Conservation (phyloP, 164 flowering plant species). For the Houttuynia cordata region DNA sequence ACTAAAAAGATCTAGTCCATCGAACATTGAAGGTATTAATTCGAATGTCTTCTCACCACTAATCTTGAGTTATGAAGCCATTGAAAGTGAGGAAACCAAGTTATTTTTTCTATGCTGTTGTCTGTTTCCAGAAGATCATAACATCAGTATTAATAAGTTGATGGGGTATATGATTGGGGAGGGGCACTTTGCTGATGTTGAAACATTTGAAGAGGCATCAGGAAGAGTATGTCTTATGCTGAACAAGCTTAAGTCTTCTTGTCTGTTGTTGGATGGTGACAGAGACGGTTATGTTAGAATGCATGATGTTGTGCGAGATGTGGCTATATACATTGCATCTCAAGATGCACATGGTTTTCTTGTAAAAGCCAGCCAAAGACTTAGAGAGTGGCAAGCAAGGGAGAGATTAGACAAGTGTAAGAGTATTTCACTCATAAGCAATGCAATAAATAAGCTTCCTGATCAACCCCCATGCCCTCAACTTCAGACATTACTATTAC, state of each 20-base stretch:
- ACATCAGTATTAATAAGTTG: background rate
- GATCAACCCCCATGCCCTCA: constrained; percentile 1
- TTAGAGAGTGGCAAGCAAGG: constrained; percentile 7
- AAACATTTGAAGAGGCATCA: constrained; percentile 8
- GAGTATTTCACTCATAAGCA: background rate
- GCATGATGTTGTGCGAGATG: constrained; percentile 13
- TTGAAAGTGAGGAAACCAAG: constrained; percentile 11
- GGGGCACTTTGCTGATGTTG: background rate
- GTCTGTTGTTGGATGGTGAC: constrained; percentile 10
- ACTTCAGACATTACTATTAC: constrained; percentile 3
- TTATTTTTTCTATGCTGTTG: constrained; percentile 13
- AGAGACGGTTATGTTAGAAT: background rate
- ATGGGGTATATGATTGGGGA: constrained; percentile 6
- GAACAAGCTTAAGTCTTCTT: constrained; percentile 6
- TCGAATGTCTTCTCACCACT: constrained; percentile 7
- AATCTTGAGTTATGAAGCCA: constrained; percentile 11
- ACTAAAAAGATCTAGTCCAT: constrained; percentile 3
- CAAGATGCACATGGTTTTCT: background rate
- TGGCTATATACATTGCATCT: constrained; percentile 8
- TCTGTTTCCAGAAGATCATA: constrained; percentile 7
- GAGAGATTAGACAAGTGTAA: background rate
- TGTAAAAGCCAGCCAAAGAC: background rate
- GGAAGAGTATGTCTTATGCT: background rate
- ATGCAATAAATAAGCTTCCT: constrained; percentile 1
- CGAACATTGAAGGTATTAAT: constrained; percentile 6